Evolutionary conservation across 2,329 filamentous ascomycete genomes (phyloP).

Genomic region (Alternaria sp.): DNA sequence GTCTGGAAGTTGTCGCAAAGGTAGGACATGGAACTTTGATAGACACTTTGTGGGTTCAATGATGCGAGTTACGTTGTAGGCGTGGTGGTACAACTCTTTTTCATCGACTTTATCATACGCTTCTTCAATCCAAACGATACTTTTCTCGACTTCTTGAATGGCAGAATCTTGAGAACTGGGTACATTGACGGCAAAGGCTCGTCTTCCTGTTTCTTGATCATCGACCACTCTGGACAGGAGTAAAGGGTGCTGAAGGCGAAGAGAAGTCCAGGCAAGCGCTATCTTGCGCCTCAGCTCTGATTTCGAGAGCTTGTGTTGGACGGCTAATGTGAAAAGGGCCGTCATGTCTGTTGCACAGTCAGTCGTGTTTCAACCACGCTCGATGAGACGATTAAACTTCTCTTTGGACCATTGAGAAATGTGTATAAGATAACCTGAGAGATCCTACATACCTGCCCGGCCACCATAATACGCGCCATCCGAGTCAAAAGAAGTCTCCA

Average conservation of each 20-base stretch:
- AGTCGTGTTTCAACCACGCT: not conserved
- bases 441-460: conserved; percentile 36
- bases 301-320: conserved; percentile 38
- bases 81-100: conserved; percentile 51
- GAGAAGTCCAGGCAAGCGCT: conserved; percentile 48
- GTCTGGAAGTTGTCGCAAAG: conserved; percentile 25
- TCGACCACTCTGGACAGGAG: conserved; percentile 43
- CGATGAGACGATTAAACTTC: not conserved
- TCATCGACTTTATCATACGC: conserved; percentile 42
- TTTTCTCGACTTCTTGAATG: conserved; percentile 33
- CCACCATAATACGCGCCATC: conserved; percentile 54
- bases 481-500: conserved; percentile 53
- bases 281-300: conserved; percentile 44
- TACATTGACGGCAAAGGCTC: conserved; percentile 46
- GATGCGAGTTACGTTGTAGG: conserved; percentile 49
- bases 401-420: not conserved
- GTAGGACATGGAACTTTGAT: conserved; percentile 51
- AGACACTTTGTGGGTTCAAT: conserved; percentile 47
- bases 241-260: conserved; percentile 49
- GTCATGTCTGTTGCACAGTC: conserved; percentile 46
- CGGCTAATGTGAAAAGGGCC: conserved; percentile 44
- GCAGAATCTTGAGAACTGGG: conserved; percentile 35
- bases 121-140: conserved; percentile 50
- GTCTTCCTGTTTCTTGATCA: conserved; percentile 16
- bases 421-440: not conserved